Percentiles rank a stretch among this genome's conserved stretches.
Evolutionary conservation across 306 rosid genomes (phyloP).

Genomic region (Crataegus laevigata): DNA sequence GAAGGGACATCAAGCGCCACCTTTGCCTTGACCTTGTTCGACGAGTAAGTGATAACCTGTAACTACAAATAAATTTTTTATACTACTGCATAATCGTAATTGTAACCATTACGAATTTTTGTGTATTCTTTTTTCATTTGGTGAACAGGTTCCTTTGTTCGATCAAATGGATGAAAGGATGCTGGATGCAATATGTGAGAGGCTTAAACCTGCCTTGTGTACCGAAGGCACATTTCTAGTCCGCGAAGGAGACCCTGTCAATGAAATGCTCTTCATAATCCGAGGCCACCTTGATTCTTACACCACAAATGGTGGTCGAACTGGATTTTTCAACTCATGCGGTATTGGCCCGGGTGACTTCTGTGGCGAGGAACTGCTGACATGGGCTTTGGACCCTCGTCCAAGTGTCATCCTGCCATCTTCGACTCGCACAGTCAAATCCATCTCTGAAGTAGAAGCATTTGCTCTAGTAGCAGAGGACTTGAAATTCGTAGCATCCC

Average conservation of each 20-base stretch:
- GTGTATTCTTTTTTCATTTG: background rate
- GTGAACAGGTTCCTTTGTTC: conserved; percentile 67
- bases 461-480: conserved; percentile 91
- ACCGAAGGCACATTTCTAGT: conserved; percentile 73
- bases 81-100: background rate
- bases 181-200: conserved; percentile 92
- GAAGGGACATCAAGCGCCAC: conserved; percentile 89
- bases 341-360: conserved; percentile 76
- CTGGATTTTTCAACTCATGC: conserved; percentile 88
- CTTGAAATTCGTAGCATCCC: conserved; percentile 80
- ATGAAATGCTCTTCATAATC: conserved; percentile 85
- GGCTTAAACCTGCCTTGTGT: conserved; percentile 75
- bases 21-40: conserved; percentile 93
- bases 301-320: conserved; percentile 91
- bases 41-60: conserved; percentile 43
- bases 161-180: conserved; percentile 95
- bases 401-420: conserved; percentile 65
- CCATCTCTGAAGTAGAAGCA: conserved; percentile 83
- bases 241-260: conserved; percentile 88
- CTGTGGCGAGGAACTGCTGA: conserved; percentile 85
- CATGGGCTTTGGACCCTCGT: conserved; percentile 94
- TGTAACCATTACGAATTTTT: background rate
- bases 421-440: conserved; percentile 78
- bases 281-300: conserved; percentile 86
- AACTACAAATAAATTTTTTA: background rate